Evolutionary conservation across 2,329 filamentous ascomycete species (phyloP).

Genomic region (Cylindrodendrum hubeiense): DNA sequence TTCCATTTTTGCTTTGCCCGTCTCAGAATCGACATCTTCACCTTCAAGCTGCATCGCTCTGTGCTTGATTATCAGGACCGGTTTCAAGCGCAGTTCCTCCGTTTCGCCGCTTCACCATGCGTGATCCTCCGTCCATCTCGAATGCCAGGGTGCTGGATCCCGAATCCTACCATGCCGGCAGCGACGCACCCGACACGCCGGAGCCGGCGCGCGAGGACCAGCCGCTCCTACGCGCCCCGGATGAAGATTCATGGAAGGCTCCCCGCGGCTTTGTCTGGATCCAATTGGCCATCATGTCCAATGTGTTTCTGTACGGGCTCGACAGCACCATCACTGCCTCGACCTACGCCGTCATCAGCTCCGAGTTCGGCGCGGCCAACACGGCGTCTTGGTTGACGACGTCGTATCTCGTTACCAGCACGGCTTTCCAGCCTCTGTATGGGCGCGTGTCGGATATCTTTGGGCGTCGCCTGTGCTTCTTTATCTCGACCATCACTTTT

Average conservation of each 20-base stretch:
- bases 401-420: conserved; percentile 77
- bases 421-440: conserved; percentile 79
- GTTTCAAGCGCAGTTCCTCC: neutral
- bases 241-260: conserved; percentile 56
- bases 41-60: neutral
- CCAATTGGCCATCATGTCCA: conserved; percentile 72
- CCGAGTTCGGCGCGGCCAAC: conserved; percentile 79
- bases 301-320: conserved; percentile 75
- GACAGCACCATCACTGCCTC: conserved; percentile 81
- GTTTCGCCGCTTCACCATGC: conserved; percentile 8
- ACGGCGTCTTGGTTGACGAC: conserved; percentile 82
- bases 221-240: conserved; percentile 36
- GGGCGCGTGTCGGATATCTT: conserved; percentile 79
- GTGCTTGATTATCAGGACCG: neutral
- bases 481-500: conserved; percentile 74
- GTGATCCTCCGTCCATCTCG: neutral
- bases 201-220: conserved; percentile 34
- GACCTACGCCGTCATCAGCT: conserved; percentile 80
- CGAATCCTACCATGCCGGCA: conserved; percentile 2
- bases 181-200: neutral
- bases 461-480: conserved; percentile 72
- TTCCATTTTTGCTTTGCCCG: neutral
- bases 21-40: neutral
- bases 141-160: conserved; percentile 2
- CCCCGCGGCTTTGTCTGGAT: conserved; percentile 69